Evolutionary conservation across 179 eudicot genomes (phyloP).

Genomic region (Beta macrorhiza): DNA sequence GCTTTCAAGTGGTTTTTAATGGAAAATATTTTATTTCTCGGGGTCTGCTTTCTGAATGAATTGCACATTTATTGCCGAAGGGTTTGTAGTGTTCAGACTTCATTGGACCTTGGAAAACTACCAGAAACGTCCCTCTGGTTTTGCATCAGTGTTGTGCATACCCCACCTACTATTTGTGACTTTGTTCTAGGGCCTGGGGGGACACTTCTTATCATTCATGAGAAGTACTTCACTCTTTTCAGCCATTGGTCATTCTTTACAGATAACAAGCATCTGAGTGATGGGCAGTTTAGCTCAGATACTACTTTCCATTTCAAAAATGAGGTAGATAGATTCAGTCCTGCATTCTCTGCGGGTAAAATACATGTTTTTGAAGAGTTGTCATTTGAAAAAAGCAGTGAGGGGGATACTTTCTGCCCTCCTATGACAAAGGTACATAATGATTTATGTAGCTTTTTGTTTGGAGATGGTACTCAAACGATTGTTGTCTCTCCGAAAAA

Average conservation of each 20-base stretch:
- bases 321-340: conserved; percentile 22
- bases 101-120: conserved; percentile 30
- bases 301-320: conserved; percentile 16
- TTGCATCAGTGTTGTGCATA: conserved; percentile 52
- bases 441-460: conserved; percentile 24
- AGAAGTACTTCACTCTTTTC: conserved; percentile 60
- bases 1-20: conserved; percentile 63
- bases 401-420: conserved; percentile 21
- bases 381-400: conserved; percentile 28
- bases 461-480: conserved; percentile 33
- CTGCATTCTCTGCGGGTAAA: conserved; percentile 26
- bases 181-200: conserved; percentile 76
- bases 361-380: conserved; percentile 34
- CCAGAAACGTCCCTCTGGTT: conserved; percentile 59
- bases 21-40: conserved; percentile 69
- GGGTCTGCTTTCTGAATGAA: conserved; percentile 72
- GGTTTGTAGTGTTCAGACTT: conserved; percentile 36
- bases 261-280: conserved; percentile 28
- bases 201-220: conserved; percentile 57
- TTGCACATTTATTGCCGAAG: conserved; percentile 64
- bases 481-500: conserved; percentile 26
- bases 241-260: conserved; percentile 53
- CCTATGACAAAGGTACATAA: conserved; percentile 35
- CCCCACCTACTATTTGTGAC: conserved; percentile 43
- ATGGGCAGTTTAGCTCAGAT: conserved; percentile 21